phyloP scores from a whole-genome alignment of 306 rosid species.

The Lagenaria siceraria region DNA sequence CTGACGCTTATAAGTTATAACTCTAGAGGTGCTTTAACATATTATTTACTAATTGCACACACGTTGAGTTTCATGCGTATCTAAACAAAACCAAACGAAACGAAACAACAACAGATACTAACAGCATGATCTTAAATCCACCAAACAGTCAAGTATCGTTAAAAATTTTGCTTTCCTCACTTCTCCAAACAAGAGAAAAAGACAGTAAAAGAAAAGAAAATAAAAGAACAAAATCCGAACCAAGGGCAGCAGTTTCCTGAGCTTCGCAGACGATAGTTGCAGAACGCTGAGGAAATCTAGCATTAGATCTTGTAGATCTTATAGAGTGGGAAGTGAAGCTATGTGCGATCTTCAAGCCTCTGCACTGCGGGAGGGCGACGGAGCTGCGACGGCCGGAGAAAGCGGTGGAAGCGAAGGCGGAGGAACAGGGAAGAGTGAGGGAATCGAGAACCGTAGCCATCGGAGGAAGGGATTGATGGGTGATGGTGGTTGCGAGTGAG shows the following conservation, averaged over 20 bases:
- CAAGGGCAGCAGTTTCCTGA: conserved; percentile 54
- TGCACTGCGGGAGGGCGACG: conserved; percentile 21
- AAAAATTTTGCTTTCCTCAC: background rate
- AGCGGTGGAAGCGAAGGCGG: conserved; percentile 24
- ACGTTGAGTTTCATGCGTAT: background rate
- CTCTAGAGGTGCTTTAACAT: background rate
- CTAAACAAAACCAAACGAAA: background rate
- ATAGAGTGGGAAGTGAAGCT: conserved; percentile 9
- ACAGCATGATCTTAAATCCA: background rate
- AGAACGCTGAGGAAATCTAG: conserved; percentile 24
- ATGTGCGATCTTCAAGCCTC: conserved; percentile 44
- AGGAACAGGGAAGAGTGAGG: conserved; percentile 39
- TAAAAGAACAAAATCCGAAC: conserved; percentile 20
- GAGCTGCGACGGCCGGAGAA: conserved; percentile 20
- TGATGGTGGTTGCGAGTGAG: background rate
- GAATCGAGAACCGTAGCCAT: conserved; percentile 71
- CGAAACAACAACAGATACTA: background rate
- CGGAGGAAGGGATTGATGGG: conserved; percentile 35
- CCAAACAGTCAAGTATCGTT: background rate
- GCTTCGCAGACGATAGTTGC: conserved; percentile 54
- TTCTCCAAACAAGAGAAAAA: background rate
- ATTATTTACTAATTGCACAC: background rate
- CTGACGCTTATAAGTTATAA: background rate
- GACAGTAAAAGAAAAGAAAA: background rate
- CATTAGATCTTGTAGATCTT: conserved; percentile 11